Base-by-base conservation (phyloP, 106 monocot species). In the Narthecium ossifragum region DNA sequence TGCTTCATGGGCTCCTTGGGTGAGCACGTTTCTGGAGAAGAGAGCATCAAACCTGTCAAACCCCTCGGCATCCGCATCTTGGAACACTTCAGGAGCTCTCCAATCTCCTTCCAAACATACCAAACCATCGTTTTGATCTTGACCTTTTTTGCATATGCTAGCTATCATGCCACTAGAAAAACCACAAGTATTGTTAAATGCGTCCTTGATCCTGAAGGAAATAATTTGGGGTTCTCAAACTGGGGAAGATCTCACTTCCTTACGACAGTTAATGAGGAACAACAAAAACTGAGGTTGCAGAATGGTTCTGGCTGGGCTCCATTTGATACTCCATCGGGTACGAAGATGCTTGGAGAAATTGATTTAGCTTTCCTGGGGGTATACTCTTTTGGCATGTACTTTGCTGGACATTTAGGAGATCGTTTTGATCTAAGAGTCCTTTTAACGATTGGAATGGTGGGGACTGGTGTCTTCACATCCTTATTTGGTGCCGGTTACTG, bases 371-470 rank as follows among this genome's bases (percentile, higher is more conserved):
- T 93, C 53, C 85, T 93, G 14, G 58, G 85, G 0, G 68, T 78
- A 15, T 93, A 93, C 65, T 64, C 93, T n/a, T 9, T 93, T 2
- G 93, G 93, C 4, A 93, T 88, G 93, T 93, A 85, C 64, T 93
- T 88, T 50, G 73, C 85, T 1, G 93, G 93, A 28, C 93, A 93
- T 68, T 74, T 93, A 31, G 93, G 85, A 0, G 93, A 93, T 37
- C 73, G 93, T 0, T n/a, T 93, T 54, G 71, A 93, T 33, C 68
- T 93, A 15, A 79, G 85, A 51, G 73, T 81, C 24, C 71, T 93
- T 23, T 54, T 93, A 27, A 88, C 85, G 4, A 56, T 73, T 4
- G 93, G 93, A 59, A 88, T 93, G 93, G 54, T 83, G 0, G 93
- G 88, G 6, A 88, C 88, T 4, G 93, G 85, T 37, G 14, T 88